Evolutionary conservation across 805 yeast genomes (phyloP).

Genomic region (Barnettozyma botsteinii): DNA sequence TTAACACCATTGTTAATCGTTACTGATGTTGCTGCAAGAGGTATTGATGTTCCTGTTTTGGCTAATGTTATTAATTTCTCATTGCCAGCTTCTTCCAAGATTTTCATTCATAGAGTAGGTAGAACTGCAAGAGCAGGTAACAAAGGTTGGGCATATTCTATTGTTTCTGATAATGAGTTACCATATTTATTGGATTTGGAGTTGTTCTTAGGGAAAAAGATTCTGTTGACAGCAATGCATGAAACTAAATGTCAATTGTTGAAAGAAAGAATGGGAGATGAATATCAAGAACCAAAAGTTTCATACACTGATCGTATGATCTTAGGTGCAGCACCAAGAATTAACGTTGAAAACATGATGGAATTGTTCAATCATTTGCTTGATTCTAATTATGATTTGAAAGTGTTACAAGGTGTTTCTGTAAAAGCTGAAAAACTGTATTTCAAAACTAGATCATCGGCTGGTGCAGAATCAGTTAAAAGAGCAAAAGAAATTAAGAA

Average conservation of each 20-base stretch:
- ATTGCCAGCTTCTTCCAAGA: conserved; percentile 86
- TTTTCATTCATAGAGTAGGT: conserved; percentile 95
- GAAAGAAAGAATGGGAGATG: conserved; percentile 38
- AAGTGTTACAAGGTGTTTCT: conserved; percentile 63
- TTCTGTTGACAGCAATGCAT: conserved; percentile 64
- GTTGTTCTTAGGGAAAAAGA: conserved; percentile 78
- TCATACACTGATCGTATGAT: conserved; percentile 73
- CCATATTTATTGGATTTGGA: conserved; percentile 91
- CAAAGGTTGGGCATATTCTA: conserved; percentile 94
- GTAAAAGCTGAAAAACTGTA: conserved; percentile 84
- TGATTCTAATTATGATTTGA: conserved; percentile 60
- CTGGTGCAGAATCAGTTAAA: conserved; percentile 80
- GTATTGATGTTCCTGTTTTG: conserved; percentile 95
- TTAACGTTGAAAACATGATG: conserved; percentile 58
- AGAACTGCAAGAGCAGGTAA: conserved; percentile 99
- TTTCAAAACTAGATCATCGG: conserved; percentile 77
- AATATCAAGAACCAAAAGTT: conserved; percentile 48
- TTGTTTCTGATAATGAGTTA: conserved; percentile 76
- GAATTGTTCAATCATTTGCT: conserved; percentile 66
- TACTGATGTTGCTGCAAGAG: conserved; percentile 98
- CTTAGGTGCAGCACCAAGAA: conserved; percentile 77
- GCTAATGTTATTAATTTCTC: conserved; percentile 93
- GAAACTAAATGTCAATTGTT: conserved; percentile 53
- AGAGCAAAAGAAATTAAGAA: conserved; percentile 72
- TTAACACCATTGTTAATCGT: conserved; percentile 84